Conservation (phyloP, 1,139 yeast genomes). For the Saccharomyces hybrid region DNA sequence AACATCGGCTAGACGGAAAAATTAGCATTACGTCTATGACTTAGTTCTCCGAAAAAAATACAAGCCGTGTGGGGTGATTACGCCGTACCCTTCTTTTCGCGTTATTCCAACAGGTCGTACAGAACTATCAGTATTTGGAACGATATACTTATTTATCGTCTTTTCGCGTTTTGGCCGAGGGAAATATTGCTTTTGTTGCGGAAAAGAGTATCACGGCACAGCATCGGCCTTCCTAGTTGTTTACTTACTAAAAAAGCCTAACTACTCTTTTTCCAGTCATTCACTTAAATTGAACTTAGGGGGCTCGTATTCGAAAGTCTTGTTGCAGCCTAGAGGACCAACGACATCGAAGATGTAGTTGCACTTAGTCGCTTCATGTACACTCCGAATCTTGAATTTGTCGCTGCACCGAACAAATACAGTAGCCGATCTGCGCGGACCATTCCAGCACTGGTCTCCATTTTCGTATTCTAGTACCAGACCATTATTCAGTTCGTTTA, state of each 20-base stretch:
- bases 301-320: conserved; percentile 10
- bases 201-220: background rate
- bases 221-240: background rate
- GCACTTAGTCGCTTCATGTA: conserved; percentile 87
- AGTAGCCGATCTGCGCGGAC: conserved; percentile 70
- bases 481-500: conserved; percentile 29
- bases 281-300: background rate
- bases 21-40: background rate
- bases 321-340: conserved; percentile 65
- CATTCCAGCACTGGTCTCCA: conserved; percentile 95
- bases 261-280: background rate
- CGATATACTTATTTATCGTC: background rate
- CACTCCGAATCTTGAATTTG: conserved; percentile 46
- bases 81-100: background rate
- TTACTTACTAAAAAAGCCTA: background rate
- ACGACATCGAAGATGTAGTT: conserved; percentile 55
- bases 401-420: conserved; percentile 66
- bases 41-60: background rate
- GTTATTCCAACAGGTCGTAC: background rate
- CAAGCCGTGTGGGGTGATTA: background rate
- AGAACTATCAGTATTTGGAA: background rate
- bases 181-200: background rate
- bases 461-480: conserved; percentile 41
- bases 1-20: background rate
- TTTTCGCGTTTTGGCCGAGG: conserved; percentile 1